These are phyloP conservation scores for Chlorella variabilis DNA, from an alignment of 163 green algal species.

Conservation along the genomic window DNA sequence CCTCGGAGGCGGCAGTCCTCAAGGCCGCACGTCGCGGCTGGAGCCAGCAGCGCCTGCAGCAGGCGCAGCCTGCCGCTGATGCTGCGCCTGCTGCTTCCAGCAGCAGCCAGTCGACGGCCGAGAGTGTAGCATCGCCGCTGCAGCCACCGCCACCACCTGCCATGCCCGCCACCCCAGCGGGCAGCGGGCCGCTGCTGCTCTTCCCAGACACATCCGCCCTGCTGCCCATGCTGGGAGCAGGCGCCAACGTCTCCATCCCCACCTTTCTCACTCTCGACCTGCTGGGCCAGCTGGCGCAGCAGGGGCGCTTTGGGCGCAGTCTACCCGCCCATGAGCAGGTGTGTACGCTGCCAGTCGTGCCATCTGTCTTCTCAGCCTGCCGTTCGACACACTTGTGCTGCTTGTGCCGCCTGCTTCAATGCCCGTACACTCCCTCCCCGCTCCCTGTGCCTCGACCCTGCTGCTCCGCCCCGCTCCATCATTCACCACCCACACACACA, in stretches of 20 bases:
- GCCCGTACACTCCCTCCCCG: neutral
- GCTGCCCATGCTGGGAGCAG: constrained; percentile 53
- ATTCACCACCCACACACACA: too few species aligned
- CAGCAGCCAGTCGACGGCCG: constrained; percentile 11
- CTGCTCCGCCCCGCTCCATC: neutral
- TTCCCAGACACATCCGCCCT: constrained; percentile 77
- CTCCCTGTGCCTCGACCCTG: neutral
- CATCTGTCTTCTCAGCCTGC: too few species aligned
- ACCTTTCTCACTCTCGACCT: constrained; percentile 22
- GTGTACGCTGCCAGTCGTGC: neutral
- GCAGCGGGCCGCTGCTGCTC: constrained; percentile 77
- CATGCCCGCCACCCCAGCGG: too few species aligned
- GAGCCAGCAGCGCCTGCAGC: neutral
- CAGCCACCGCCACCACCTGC: too few species aligned
- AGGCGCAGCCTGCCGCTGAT: too few species aligned
- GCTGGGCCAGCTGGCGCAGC: constrained; percentile 42
- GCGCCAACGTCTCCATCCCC: constrained; percentile 1
- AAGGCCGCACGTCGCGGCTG: constrained; percentile 36
- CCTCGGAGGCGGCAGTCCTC: constrained; percentile 60
- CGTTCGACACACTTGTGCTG: too few species aligned
- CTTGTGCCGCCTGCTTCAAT: neutral
- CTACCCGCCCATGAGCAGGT: constrained; percentile 52
- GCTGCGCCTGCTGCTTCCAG: too few species aligned
- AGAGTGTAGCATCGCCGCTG: too few species aligned
- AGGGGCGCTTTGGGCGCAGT: constrained; percentile 58